Percentiles rank a stretch among this genome's conserved stretches.
phyloP scores from a whole-genome alignment of 148 eudicot genomes.

The Rhododendron ovatum region DNA sequence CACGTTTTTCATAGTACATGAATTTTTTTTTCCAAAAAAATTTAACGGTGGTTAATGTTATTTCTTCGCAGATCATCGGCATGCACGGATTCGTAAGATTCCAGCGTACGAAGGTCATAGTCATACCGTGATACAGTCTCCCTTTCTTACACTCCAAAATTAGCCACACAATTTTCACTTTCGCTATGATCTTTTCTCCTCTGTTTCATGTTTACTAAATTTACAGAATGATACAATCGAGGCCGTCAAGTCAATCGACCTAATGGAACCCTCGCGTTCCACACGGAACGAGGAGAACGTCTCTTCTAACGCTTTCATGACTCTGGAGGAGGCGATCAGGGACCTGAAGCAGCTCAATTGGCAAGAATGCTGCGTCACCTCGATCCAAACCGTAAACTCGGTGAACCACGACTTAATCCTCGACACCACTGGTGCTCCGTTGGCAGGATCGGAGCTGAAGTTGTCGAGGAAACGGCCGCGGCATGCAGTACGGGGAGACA shows the following conservation, averaged over 20 bases:
- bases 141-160: not conserved
- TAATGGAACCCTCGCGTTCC: conserved; percentile 45
- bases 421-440: not conserved
- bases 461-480: not conserved
- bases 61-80: conserved; percentile 27
- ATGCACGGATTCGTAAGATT: conserved; percentile 32
- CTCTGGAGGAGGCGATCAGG: conserved; percentile 34
- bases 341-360: conserved; percentile 29
- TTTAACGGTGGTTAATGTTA: not conserved
- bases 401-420: not conserved
- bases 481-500: not conserved
- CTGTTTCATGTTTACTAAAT: not conserved
- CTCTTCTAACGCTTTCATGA: conserved; percentile 28
- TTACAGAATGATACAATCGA: conserved; percentile 33
- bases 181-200: not conserved
- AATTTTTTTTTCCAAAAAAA: not conserved
- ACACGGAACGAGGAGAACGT: conserved; percentile 30
- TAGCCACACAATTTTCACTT: not conserved
- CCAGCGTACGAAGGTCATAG: not conserved
- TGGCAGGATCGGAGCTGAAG: not conserved
- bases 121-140: conserved; percentile 14
- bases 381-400: conserved; percentile 32
- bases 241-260: conserved; percentile 32
- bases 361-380: conserved; percentile 46
- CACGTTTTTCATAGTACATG: not conserved